Percentiles rank a stretch among this genome's conserved stretches.
phyloP scores from a whole-genome alignment of 164 flowering plant species.

The Cinnamomum micranthum region DNA sequence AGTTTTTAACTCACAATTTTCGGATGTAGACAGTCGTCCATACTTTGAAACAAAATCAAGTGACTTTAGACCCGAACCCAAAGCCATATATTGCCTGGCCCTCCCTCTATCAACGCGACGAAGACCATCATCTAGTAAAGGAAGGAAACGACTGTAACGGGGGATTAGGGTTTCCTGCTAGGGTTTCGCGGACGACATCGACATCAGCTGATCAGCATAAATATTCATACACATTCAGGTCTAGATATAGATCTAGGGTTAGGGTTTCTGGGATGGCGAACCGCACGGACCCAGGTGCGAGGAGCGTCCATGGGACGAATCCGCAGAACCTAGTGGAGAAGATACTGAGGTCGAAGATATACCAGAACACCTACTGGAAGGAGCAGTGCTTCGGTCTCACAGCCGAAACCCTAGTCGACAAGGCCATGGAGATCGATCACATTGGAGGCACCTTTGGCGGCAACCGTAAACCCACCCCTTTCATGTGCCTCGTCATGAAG shows the following conservation, averaged over 20 bases:
- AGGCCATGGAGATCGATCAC: slow-evolving; percentile 97
- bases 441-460: slow-evolving; percentile 91
- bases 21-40: too few relatives aligned
- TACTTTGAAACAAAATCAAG: too few relatives aligned
- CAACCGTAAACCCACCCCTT: slow-evolving; percentile 83
- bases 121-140: too few relatives aligned
- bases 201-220: too few relatives aligned
- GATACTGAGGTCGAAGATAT: slow-evolving; percentile 84
- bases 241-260: not conserved
- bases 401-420: slow-evolving; percentile 94
- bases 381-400: slow-evolving; percentile 98
- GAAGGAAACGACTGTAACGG: not conserved
- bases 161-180: not conserved
- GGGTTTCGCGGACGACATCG: not conserved
- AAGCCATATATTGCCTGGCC: too few relatives aligned
- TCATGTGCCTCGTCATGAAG: slow-evolving; percentile 87
- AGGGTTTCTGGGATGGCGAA: slow-evolving; percentile 59
- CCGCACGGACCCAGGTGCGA: slow-evolving; percentile 92
- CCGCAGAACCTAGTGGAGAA: slow-evolving; percentile 97
- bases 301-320: slow-evolving; percentile 85
- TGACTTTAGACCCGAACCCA: too few relatives aligned
- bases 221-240: not conserved
- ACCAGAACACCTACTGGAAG: slow-evolving; percentile 91
- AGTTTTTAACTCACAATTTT: too few relatives aligned
- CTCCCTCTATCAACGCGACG: too few relatives aligned